Conservation (phyloP, 306 rosid species). For the Cajanus cajan region DNA sequence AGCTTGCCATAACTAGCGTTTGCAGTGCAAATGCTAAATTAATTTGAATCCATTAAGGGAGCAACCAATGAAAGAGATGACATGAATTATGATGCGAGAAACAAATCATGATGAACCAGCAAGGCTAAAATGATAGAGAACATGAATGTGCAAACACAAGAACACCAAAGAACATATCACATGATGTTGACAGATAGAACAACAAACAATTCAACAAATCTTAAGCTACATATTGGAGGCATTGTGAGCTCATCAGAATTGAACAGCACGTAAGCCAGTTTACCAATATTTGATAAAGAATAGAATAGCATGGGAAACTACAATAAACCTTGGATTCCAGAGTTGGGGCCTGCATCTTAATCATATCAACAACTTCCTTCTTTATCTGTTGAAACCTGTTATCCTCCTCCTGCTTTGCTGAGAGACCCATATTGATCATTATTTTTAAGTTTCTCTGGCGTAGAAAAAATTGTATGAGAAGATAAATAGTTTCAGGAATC, state of each 20-base stretch:
- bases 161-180: slow-evolving; percentile 12
- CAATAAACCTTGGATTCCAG: slow-evolving; percentile 68
- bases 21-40: slow-evolving; percentile 15
- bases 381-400: slow-evolving; percentile 81
- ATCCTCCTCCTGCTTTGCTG: slow-evolving; percentile 91
- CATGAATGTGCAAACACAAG: slow-evolving; percentile 4
- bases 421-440: slow-evolving; percentile 86
- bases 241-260: too few relatives aligned
- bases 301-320: slow-evolving; percentile 7
- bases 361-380: slow-evolving; percentile 88
- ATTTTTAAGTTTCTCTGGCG: slow-evolving; percentile 87
- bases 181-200: not conserved
- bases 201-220: not conserved
- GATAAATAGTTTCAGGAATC: slow-evolving; percentile 24
- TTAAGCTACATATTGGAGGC: not conserved
- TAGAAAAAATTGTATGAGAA: slow-evolving; percentile 41
- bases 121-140: slow-evolving; percentile 12
- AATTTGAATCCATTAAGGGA: slow-evolving; percentile 10
- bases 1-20: slow-evolving; percentile 20
- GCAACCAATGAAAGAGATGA: not conserved
- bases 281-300: slow-evolving; percentile 9
- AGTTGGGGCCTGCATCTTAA: slow-evolving; percentile 56
- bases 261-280: not conserved
- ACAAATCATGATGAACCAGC: slow-evolving; percentile 23
- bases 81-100: slow-evolving; percentile 8